Evolutionary conservation across 257 asterid species (phyloP).

Genomic region (Jasminum sambac): DNA sequence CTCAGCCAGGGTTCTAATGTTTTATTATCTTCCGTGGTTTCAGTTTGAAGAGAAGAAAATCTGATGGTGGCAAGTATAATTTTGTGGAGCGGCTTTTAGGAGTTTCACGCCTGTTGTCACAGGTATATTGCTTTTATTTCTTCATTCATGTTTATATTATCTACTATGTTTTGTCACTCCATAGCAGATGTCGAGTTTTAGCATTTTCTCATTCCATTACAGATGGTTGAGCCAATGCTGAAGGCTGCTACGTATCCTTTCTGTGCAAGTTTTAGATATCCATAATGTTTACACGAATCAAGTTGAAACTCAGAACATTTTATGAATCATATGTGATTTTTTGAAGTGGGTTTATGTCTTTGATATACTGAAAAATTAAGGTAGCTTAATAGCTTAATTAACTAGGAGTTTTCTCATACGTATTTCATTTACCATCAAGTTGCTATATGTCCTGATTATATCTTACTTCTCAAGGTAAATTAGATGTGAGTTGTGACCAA

Average conservation of each 20-base stretch:
- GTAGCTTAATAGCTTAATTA: not conserved
- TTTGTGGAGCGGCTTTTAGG: constrained; percentile 86
- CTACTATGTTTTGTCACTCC: constrained; percentile 14
- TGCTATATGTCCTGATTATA: not conserved
- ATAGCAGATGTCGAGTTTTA: constrained; percentile 59
- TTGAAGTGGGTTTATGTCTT: not conserved
- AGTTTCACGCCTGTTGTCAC: constrained; percentile 63
- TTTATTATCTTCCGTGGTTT: constrained; percentile 12
- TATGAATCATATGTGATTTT: constrained; percentile 10
- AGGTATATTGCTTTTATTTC: constrained; percentile 36
- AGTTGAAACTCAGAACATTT: not conserved
- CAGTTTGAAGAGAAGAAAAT: constrained; percentile 80
- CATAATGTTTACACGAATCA: not conserved
- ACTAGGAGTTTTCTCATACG: not conserved
- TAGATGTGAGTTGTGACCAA: not conserved
- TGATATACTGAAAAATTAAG: not conserved
- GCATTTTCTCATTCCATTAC: constrained; percentile 32
- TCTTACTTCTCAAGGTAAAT: not conserved
- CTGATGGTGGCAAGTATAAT: constrained; percentile 54
- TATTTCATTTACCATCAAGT: not conserved
- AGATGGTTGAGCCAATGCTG: constrained; percentile 89
- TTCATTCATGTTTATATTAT: constrained; percentile 6
- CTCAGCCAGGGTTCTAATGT: not conserved
- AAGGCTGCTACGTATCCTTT: constrained; percentile 89
- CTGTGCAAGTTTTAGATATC: constrained; percentile 8